Conservation (phyloP, 2,329 filamentous ascomycete species). For the Epichloe gansuensis region DNA sequence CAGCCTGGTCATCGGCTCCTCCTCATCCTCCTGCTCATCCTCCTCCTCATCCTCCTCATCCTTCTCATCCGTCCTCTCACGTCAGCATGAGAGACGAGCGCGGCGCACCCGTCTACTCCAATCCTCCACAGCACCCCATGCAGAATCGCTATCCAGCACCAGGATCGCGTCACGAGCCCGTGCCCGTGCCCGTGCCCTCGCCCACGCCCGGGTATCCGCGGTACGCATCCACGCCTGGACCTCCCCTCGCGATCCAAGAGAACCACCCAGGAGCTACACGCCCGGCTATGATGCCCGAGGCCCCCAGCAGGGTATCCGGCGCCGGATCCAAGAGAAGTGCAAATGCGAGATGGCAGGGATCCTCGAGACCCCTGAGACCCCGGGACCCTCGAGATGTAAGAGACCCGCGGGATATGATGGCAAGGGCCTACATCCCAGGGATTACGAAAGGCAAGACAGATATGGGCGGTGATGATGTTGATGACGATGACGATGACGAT, state of each 20-base stretch:
- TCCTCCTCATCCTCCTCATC: slow-evolving; percentile 19
- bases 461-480: slow-evolving; percentile 26
- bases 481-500: background rate
- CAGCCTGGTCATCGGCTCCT: slow-evolving; percentile 21
- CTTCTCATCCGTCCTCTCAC: slow-evolving; percentile 24
- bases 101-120: slow-evolving; percentile 23
- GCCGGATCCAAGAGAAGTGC: slow-evolving; percentile 22
- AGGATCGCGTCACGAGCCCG: slow-evolving; percentile 28
- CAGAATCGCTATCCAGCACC: slow-evolving; percentile 26
- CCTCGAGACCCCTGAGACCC: background rate
- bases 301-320: slow-evolving; percentile 24
- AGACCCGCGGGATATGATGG: slow-evolving; percentile 30
- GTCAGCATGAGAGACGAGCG: slow-evolving; percentile 27
- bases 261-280: slow-evolving; percentile 34
- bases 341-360: slow-evolving; percentile 22
- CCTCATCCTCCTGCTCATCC: slow-evolving; percentile 24
- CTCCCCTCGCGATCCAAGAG: slow-evolving; percentile 29
- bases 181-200: slow-evolving; percentile 29
- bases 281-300: slow-evolving; percentile 32
- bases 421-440: slow-evolving; percentile 32
- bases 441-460: slow-evolving; percentile 33
- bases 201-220: slow-evolving; percentile 28
- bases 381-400: slow-evolving; percentile 18
- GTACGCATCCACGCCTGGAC: slow-evolving; percentile 31
- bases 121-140: slow-evolving; percentile 24